Base-by-base conservation (phyloP, 345 rosid genomes). In the Turritis glabra region DNA sequence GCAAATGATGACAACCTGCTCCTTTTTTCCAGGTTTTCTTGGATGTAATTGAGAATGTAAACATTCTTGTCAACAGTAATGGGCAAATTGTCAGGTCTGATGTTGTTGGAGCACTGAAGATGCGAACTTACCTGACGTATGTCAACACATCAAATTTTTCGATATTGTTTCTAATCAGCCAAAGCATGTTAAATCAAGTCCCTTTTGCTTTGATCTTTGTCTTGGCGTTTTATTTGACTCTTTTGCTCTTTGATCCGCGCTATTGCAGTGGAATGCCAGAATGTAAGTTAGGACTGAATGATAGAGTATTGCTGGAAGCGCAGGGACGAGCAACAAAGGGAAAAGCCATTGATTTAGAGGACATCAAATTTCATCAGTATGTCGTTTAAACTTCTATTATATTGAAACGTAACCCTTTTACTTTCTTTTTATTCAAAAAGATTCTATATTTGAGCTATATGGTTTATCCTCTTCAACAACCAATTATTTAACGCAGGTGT, bases 291-390 rank as follows among this genome's bases (percentile, higher is more conserved):
- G 97, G 99, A 52, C 85, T 92, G 63, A 95, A 95, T 75, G 99
- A 92, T 82, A 86, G 97, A 85, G 88, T 95, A 59, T 72, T 95
- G 69, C 65, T 92, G 87, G 99, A 95, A 84, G 97, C 97, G 12
- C 99, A 95, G 71, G 99, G 99, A 47, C 89, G 93, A 40, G 64
- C 97, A 46, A 89, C 97, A 25, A 95, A 92, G 79, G 97, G 97
- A 58, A 95, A 95, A 85, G 96, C 97, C 33, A 92, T 90, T 63
- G 99, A 95, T 85, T 82, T 95, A 81, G 97, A 92, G 79, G 99
- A 95, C 73, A 92, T 95, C 72, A 95, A 95, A 76, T 95, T 95
- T 80, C 97, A 95, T 81, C 97, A 95, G 99, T 95, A 87, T 4
- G 85, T 67, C 9, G 0, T 48, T 65, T 65, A 19, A 23, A 17